Evolutionary conservation across 2,329 filamentous ascomycete genomes (phyloP).

Genomic region (Hymenoscyphus repandus): DNA sequence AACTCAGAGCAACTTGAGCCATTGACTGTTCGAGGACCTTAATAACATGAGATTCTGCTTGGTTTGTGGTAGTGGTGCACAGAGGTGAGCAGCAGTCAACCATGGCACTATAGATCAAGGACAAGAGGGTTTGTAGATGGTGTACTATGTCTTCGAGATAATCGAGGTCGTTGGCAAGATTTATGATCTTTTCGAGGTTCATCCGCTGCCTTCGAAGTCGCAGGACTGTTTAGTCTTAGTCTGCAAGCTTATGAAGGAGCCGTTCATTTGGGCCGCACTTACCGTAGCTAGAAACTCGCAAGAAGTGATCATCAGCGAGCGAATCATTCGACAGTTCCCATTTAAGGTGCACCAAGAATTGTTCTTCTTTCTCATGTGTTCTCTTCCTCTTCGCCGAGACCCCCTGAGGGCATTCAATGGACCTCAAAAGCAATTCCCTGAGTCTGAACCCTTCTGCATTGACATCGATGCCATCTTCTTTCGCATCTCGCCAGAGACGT

Average conservation of each 20-base stretch:
- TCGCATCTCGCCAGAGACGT: slow-evolving; percentile 2
- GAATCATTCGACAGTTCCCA: neutral
- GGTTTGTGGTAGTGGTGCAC: slow-evolving; percentile 6
- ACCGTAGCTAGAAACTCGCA: slow-evolving; percentile 15
- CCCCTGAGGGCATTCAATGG: no score
- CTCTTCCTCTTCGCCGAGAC: slow-evolving; percentile 7
- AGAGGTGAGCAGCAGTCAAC: slow-evolving; percentile 17
- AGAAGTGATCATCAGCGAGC: slow-evolving; percentile 6
- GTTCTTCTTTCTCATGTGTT: slow-evolving; percentile 2
- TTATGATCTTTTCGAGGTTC: slow-evolving; percentile 7
- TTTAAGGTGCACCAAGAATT: neutral
- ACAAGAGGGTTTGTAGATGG: slow-evolving; percentile 10
- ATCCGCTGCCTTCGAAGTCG: slow-evolving; percentile 10
- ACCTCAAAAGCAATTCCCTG: no score
- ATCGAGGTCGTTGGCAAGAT: slow-evolving; percentile 10
- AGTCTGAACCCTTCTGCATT: neutral
- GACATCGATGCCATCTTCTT: neutral
- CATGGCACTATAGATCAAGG: slow-evolving; percentile 14
- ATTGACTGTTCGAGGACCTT: slow-evolving; percentile 18
- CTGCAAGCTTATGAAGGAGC: neutral
- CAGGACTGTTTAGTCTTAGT: slow-evolving; percentile 9
- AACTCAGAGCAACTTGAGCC: slow-evolving; percentile 15
- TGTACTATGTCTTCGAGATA: slow-evolving; percentile 14
- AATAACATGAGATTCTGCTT: slow-evolving; percentile 7
- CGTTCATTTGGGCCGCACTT: neutral